phyloP scores from a whole-genome alignment of 768 basidiomycete species.

The Leccinellum albellum region DNA sequence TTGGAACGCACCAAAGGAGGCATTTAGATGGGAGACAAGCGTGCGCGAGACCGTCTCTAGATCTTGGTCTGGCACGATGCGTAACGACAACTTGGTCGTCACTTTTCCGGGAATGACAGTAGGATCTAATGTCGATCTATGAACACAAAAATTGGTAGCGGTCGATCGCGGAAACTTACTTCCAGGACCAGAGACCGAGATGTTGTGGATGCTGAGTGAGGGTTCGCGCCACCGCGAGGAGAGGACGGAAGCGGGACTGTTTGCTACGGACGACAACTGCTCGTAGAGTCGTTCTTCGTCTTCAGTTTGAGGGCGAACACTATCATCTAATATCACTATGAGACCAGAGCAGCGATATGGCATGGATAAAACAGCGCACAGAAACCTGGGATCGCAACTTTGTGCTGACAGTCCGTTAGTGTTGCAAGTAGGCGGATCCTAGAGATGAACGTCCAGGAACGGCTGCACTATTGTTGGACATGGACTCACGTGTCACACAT shows the following conservation, averaged over 20 bases:
- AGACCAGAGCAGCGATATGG: neutral
- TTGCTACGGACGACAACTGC: constrained; percentile 64
- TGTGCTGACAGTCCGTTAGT: constrained; percentile 53
- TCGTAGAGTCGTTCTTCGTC: constrained; percentile 68
- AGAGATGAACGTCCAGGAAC: neutral
- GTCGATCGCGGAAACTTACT: constrained; percentile 42
- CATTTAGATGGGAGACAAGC: constrained; percentile 55
- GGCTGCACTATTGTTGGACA: neutral
- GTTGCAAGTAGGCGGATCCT: constrained; percentile 79
- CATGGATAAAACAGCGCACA: constrained; percentile 51
- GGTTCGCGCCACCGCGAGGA: constrained; percentile 87
- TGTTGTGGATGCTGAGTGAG: constrained; percentile 82
- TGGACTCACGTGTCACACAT: constrained; percentile 82
- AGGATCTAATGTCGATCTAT: constrained; percentile 45
- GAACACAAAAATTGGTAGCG: neutral
- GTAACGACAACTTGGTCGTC: constrained; percentile 80
- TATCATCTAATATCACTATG: constrained; percentile 52
- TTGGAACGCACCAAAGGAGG: constrained; percentile 53
- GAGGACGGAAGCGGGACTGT: constrained; percentile 62
- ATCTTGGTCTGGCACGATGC: constrained; percentile 93
- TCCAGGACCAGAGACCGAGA: constrained; percentile 77
- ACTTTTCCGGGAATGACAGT: constrained; percentile 88
- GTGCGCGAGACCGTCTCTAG: constrained; percentile 62
- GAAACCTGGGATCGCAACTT: constrained; percentile 74
- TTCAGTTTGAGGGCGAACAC: constrained; percentile 63